phyloP scores from a whole-genome alignment of 164 flowering plant species.

The Paratinospora sagittata region DNA sequence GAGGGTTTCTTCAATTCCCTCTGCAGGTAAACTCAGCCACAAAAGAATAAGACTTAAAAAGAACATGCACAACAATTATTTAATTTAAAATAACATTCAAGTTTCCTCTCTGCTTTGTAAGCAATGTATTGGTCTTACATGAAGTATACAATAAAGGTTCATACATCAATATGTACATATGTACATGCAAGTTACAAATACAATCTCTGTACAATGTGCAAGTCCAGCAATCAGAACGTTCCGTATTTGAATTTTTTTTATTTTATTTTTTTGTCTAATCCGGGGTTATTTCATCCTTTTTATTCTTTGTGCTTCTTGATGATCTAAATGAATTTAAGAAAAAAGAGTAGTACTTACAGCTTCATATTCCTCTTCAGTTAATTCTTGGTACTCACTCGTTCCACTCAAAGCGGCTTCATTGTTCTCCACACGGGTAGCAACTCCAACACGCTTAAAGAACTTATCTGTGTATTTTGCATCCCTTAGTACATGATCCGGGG shows the following conservation, averaged over 20 bases:
- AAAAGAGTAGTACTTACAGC: conserved; percentile 55
- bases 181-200: neutral
- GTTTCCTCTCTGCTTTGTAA: neutral
- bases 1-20: conserved; percentile 80
- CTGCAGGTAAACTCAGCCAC: conserved; percentile 32
- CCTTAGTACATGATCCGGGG: conserved; percentile 86
- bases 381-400: conserved; percentile 57
- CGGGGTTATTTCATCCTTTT: no score
- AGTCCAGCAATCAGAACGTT: no score
- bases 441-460: conserved; percentile 80
- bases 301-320: neutral
- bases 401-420: conserved; percentile 34
- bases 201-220: no score
- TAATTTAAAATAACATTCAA: neutral
- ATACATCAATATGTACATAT: neutral
- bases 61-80: neutral
- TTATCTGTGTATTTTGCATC: conserved; percentile 78
- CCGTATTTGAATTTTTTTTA: no score
- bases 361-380: conserved; percentile 83
- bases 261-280: no score
- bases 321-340: neutral
- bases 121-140: neutral
- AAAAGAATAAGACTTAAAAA: conserved; percentile 3
- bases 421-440: conserved; percentile 41
- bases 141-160: neutral